These are phyloP conservation scores for Citrus unshiu DNA, from an alignment of 345 rosid genomes.

Conservation along the genomic window DNA sequence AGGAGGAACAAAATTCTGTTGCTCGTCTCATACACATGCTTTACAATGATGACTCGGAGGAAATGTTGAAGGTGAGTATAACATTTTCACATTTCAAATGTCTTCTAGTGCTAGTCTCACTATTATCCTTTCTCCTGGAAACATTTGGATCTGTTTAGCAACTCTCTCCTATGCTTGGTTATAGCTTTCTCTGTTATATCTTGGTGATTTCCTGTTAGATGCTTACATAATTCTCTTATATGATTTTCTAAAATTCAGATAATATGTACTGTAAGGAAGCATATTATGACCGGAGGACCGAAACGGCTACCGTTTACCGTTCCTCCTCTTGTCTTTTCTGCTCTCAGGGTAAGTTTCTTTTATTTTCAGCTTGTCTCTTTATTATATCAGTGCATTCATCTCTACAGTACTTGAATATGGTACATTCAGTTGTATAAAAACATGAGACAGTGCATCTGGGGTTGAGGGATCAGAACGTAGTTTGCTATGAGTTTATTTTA, in stretches of 20 bases:
- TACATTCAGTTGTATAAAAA: not conserved
- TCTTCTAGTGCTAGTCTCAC: not conserved
- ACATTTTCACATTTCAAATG: not conserved
- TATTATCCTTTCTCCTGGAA: not conserved
- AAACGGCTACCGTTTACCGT: slow-evolving; percentile 70
- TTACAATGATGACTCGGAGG: slow-evolving; percentile 68
- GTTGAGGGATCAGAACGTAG: not conserved
- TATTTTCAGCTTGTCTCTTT: not conserved
- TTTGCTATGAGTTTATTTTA: not conserved
- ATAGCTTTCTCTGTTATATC: not conserved
- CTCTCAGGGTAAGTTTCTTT: slow-evolving; percentile 57
- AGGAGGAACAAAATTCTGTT: slow-evolving; percentile 87
- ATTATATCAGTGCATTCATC: not conserved
- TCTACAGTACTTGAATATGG: not conserved
- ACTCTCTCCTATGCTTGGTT: not conserved
- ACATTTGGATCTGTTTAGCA: slow-evolving; percentile 2
- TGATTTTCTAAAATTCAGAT: slow-evolving; percentile 46
- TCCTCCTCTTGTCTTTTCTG: slow-evolving; percentile 72
- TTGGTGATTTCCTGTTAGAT: not conserved
- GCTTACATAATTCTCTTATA: not conserved
- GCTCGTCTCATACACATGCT: slow-evolving; percentile 88
- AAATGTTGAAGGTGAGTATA: slow-evolving; percentile 70
- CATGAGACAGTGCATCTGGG: not conserved
- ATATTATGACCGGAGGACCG: slow-evolving; percentile 71
- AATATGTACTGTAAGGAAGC: slow-evolving; percentile 64